Conservation (phyloP, 73 alveolate genomes). For the Blepharisma stoltei region DNA sequence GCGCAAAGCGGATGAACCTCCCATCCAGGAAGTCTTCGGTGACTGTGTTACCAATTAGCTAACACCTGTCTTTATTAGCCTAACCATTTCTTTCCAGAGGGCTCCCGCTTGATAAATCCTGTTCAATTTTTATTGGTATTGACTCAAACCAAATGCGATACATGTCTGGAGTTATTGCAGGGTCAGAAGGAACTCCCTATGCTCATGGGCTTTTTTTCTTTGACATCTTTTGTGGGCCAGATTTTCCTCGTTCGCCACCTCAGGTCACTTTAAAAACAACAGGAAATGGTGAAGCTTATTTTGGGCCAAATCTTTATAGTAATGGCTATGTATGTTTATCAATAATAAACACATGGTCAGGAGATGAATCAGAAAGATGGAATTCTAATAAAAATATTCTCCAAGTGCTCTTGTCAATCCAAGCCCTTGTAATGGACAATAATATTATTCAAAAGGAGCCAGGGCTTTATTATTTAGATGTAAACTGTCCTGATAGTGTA, state of each 20-base stretch:
- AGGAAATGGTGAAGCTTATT: slow-evolving; percentile 63
- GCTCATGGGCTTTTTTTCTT: slow-evolving; percentile 63
- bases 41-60: no score
- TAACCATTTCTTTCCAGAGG: no score
- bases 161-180: slow-evolving; percentile 57
- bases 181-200: slow-evolving; percentile 75
- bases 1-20: no score
- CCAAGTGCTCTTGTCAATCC: slow-evolving; percentile 57
- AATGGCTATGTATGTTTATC: slow-evolving; percentile 69
- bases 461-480: slow-evolving; percentile 53
- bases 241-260: slow-evolving; percentile 66
- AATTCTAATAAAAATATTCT: slow-evolving; percentile 47
- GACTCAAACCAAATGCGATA: slow-evolving; percentile 56
- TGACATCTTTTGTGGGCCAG: slow-evolving; percentile 51
- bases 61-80: no score
- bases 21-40: no score
- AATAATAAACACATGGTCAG: slow-evolving; percentile 70
- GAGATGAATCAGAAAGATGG: slow-evolving; percentile 63
- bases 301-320: slow-evolving; percentile 64
- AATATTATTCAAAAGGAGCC: background rate
- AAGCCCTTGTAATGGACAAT: slow-evolving; percentile 61
- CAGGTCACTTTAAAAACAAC: slow-evolving; percentile 54
- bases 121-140: slow-evolving; percentile 53
- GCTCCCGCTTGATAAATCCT: background rate
- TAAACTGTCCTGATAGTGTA: slow-evolving; percentile 91